Evolutionary conservation across 163 green algal species (phyloP).

Genomic region (Prototheca wickerhamii): DNA sequence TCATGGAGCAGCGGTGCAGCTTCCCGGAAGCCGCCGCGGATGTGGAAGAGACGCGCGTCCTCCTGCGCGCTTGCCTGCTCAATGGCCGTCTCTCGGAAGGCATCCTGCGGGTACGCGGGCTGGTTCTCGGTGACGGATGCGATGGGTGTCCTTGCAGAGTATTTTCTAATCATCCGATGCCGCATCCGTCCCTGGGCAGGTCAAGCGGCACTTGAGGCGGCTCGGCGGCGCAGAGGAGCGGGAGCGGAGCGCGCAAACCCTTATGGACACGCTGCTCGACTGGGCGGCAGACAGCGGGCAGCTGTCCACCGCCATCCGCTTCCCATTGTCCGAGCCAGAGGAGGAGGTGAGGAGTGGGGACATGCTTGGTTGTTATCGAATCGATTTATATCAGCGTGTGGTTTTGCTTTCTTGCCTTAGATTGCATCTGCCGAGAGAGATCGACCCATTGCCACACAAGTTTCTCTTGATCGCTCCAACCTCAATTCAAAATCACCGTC

Average conservation of each 20-base stretch:
- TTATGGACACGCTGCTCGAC: slow-evolving; percentile 13
- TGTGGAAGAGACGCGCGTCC: slow-evolving; percentile 2
- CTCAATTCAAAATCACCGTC: too few species aligned
- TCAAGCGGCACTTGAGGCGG: slow-evolving; percentile 4
- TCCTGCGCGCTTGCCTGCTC: slow-evolving; percentile 14
- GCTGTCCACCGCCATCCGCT: slow-evolving; percentile 15
- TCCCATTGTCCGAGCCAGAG: slow-evolving; percentile 11
- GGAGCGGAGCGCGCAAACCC: background rate
- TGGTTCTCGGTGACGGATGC: slow-evolving; percentile 1
- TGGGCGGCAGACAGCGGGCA: slow-evolving; percentile 1
- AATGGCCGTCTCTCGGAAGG: slow-evolving; percentile 21
- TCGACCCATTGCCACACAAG: background rate
- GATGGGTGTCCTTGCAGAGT: too few species aligned
- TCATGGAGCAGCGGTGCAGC: too few species aligned
- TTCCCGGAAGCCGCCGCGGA: too few species aligned
- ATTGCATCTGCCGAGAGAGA: too few species aligned
- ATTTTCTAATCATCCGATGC: too few species aligned
- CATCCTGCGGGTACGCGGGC: slow-evolving; percentile 11
- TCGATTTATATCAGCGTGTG: too few species aligned
- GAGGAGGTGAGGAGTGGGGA: slow-evolving; percentile 19
- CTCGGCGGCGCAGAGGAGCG: background rate
- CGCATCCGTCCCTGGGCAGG: background rate
- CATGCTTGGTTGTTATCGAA: background rate
- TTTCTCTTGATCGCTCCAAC: too few species aligned
- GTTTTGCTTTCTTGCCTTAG: background rate